phyloP scores from a whole-genome alignment of 164 flowering plant species.

The Platanus orientalis region DNA sequence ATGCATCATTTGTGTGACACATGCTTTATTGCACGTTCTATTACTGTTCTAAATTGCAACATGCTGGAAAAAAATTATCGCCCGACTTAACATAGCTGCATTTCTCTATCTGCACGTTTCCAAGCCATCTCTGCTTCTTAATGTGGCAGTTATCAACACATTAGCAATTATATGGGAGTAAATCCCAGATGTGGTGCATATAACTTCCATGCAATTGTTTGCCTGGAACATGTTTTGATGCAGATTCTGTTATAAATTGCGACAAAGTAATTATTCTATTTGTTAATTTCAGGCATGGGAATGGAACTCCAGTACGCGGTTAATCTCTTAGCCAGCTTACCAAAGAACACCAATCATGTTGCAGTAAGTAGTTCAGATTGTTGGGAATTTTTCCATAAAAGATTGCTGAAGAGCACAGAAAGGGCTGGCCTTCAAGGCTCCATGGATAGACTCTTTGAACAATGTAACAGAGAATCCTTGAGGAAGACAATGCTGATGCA shows the following conservation, averaged over 20 bases:
- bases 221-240: background rate
- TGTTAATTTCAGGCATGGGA: constrained; percentile 56
- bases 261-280: background rate
- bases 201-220: background rate
- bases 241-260: background rate
- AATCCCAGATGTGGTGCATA: no score
- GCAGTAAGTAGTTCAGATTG: constrained; percentile 21
- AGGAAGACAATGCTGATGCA: constrained; percentile 59
- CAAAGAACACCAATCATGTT: constrained; percentile 11
- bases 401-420: constrained; percentile 11
- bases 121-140: background rate
- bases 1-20: no score
- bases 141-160: no score
- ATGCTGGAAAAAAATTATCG: no score
- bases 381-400: constrained; percentile 12
- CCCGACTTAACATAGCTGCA: no score
- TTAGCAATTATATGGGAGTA: no score
- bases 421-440: constrained; percentile 18
- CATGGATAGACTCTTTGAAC: constrained; percentile 44
- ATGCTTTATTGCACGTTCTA: no score
- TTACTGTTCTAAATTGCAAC: background rate
- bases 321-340: constrained; percentile 24
- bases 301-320: constrained; percentile 40
- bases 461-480: constrained; percentile 39
- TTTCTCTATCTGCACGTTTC: background rate